Conservation (phyloP, 306 rosid genomes). For the Arachis hypogaea region DNA sequence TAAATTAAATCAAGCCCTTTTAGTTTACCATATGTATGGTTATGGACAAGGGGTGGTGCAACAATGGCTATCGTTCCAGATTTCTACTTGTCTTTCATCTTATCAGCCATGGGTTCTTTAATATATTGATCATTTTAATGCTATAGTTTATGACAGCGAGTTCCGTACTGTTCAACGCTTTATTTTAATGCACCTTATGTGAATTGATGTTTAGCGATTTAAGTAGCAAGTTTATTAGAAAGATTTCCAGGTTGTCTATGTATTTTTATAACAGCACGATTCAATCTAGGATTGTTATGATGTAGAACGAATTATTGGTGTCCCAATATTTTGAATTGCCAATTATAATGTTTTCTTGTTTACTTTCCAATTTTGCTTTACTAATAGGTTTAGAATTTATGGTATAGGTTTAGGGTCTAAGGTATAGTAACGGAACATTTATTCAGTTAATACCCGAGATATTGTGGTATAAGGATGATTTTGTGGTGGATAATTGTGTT, state of each 20-base stretch:
- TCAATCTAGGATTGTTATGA: not conserved
- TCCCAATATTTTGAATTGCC: too few species aligned
- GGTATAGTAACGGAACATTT: too few species aligned
- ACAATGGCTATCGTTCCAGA: not conserved
- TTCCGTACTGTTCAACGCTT: not conserved
- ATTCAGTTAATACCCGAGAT: too few species aligned
- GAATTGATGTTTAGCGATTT: not conserved
- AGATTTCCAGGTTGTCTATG: not conserved
- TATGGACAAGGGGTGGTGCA: slow-evolving; percentile 5
- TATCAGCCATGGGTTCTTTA: not conserved
- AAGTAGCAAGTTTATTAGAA: not conserved
- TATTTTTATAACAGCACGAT: not conserved
- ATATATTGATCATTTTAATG: not conserved
- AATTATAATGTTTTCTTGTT: too few species aligned
- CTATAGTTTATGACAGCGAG: not conserved
- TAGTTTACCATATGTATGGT: not conserved
- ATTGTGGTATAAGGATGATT: too few species aligned
- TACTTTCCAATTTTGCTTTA: too few species aligned
- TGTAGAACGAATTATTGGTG: not conserved
- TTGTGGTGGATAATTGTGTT: too few species aligned
- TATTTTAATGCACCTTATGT: not conserved
- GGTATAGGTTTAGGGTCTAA: too few species aligned
- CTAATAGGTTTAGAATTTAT: too few species aligned
- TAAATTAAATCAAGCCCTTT: not conserved
- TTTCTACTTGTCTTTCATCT: not conserved